Percentiles rank a stretch among this genome's conserved stretches.
These are phyloP conservation scores for Gentiana dahurica DNA, from an alignment of 257 asterid species.

Conservation along the genomic window DNA sequence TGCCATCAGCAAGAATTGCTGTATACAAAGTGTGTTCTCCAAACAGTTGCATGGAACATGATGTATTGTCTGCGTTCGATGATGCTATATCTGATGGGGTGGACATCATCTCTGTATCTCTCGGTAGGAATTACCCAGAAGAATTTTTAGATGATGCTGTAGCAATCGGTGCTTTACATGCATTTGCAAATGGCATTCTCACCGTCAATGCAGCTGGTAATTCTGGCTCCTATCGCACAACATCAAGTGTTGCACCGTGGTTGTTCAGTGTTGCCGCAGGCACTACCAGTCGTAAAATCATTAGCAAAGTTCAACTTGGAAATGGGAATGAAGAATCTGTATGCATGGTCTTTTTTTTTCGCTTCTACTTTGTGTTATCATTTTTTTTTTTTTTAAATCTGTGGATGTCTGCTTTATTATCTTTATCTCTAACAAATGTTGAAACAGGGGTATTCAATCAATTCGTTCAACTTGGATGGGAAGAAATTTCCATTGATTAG, in stretches of 20 bases:
- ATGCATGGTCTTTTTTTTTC: conserved; percentile 10
- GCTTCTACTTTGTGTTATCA: no score
- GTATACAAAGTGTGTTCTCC: conserved; percentile 14
- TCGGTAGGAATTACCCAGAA: background rate
- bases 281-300: conserved; percentile 25
- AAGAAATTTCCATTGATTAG: conserved; percentile 7
- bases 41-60: background rate
- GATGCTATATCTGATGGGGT: conserved; percentile 49
- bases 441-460: conserved; percentile 22
- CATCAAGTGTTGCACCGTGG: conserved; percentile 33
- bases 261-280: conserved; percentile 32
- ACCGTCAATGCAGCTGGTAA: conserved; percentile 36
- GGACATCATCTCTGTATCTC: conserved; percentile 24
- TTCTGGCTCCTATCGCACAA: background rate
- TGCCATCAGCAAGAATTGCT: conserved; percentile 32
- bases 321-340: conserved; percentile 25
- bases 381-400: no score
- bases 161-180: conserved; percentile 30
- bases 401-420: no score
- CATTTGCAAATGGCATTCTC: conserved; percentile 22
- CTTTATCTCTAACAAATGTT: no score
- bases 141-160: conserved; percentile 8
- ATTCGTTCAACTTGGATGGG: conserved; percentile 14
- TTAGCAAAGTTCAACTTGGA: conserved; percentile 24
- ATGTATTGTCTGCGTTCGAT: conserved; percentile 29